Evolutionary conservation across 1,284 basidiomycete genomes (phyloP).

Genomic region (Melampsora larici-populina): DNA sequence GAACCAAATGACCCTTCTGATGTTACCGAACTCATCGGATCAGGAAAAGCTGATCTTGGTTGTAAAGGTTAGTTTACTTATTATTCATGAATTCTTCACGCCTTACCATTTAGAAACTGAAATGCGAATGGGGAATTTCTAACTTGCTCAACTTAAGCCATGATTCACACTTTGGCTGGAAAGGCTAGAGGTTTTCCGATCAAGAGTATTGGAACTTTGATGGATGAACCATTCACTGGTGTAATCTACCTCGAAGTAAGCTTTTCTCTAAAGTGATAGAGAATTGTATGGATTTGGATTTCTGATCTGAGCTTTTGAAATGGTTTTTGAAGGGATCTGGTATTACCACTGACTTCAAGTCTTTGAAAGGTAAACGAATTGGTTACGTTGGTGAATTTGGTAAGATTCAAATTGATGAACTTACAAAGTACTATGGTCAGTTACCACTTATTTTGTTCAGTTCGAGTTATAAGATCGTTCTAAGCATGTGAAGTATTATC

Average conservation of each 20-base stretch:
- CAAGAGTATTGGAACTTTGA: constrained; percentile 53
- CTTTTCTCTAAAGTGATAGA: too few species aligned
- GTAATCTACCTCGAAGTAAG: constrained; percentile 53
- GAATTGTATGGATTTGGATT: too few species aligned
- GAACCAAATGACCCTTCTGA: constrained; percentile 56
- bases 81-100: too few species aligned
- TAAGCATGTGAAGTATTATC: not conserved
- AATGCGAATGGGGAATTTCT: too few species aligned
- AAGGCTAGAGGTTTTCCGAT: constrained; percentile 54
- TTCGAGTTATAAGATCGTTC: too few species aligned
- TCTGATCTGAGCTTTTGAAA: not conserved
- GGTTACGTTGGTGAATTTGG: constrained; percentile 56
- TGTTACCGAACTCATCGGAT: constrained; percentile 54
- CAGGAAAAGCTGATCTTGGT: constrained; percentile 54
- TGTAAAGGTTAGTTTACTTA: constrained; percentile 49
- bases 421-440: constrained; percentile 49
- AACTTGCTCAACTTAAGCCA: constrained; percentile 9
- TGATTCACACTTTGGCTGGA: constrained; percentile 55
- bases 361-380: constrained; percentile 55
- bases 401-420: constrained; percentile 56
- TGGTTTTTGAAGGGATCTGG: constrained; percentile 49
- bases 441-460: not conserved
- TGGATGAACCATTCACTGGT: constrained; percentile 56
- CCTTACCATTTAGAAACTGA: too few species aligned
- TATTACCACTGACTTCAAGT: constrained; percentile 53